Evolutionary conservation across 129 eudicot species (phyloP), one percentile per base, ranked within the genome.

Genomic region (Ambrosia artemisiifolia): DNA sequence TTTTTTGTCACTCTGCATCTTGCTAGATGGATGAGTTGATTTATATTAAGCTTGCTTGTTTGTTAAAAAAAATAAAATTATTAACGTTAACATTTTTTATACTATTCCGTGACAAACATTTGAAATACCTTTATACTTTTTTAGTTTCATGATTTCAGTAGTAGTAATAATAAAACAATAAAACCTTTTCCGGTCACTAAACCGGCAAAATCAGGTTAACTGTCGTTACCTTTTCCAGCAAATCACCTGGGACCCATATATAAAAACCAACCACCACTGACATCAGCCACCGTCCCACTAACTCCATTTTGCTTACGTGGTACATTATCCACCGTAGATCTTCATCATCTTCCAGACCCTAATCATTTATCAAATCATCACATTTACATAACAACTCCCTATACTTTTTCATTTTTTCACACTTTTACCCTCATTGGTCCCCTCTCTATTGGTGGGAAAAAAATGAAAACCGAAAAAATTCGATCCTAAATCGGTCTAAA

Each of bases 221-320:
- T 50, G 71, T 73, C 80, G 77, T 79, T 79, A 61, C 81, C 51
- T 76, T 70, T 72, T 56, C 67, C 66, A 63, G 50, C 67, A 7
- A 61, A 20, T 55, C 69, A 24, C 18, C 0, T 50, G 75, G 77
- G 73, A 0, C 81, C 77, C 80, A 74, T 19, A 40, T 34, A 28
- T 7, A 42, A 18, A 61, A 76, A 68, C 70, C 88, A 72, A 72
- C 79, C 77, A 75, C 80, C 79, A 19, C 69, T 63, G 79, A 54
- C 62, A 67, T 73, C 62, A 73, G 61, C 76, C 6, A 67, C 69
- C 67, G 64, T 63, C 78, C 73, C 76, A 75, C 79, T 73, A 69
- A 35, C 73, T 33, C 68, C 72, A 57, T 19, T 38, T 1, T 62
- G 20, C 79, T 51, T 6, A 80, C 85, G 83, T 80, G 87, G 75